A percentile compares a stretch with the other conserved stretches of the same genome.
phyloP scores from a whole-genome alignment of 257 asterid genomes.

The Nicotiana benthamiana region DNA sequence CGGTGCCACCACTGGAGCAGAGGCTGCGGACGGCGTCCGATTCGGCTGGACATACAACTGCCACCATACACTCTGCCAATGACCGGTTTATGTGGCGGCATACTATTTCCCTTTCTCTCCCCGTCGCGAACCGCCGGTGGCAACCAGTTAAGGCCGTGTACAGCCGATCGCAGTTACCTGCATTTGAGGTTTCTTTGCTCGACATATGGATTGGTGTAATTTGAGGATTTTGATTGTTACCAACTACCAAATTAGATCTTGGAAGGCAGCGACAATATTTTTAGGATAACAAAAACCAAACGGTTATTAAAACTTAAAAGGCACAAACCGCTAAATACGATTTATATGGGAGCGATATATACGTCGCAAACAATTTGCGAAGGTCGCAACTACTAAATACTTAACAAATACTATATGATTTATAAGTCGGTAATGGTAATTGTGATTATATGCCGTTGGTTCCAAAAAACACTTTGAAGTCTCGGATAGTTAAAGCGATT shows the following conservation, averaged over 20 bases:
- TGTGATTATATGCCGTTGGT: too few species aligned
- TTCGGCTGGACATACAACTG: conserved; percentile 58
- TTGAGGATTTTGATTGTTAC: background rate
- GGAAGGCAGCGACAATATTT: background rate
- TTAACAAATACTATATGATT: too few species aligned
- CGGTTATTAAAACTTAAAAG: too few species aligned
- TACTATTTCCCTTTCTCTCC: conserved; percentile 53
- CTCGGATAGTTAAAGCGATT: too few species aligned
- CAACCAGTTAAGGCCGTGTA: conserved; percentile 54
- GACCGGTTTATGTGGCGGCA: conserved; percentile 83
- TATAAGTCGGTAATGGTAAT: too few species aligned
- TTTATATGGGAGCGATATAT: too few species aligned
- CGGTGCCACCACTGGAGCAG: conserved; percentile 87
- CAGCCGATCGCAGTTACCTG: conserved; percentile 45
- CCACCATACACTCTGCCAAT: conserved; percentile 68
- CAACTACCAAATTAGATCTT: background rate
- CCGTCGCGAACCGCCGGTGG: conserved; percentile 65
- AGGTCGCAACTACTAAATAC: too few species aligned
- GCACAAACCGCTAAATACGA: too few species aligned
- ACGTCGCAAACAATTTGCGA: too few species aligned
- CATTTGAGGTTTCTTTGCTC: background rate
- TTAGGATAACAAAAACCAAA: too few species aligned
- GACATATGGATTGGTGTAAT: background rate
- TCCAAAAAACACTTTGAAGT: too few species aligned
- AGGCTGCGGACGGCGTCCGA: conserved; percentile 67